Conservation (phyloP, 805 yeast genomes). For the Priceomyces medius region DNA sequence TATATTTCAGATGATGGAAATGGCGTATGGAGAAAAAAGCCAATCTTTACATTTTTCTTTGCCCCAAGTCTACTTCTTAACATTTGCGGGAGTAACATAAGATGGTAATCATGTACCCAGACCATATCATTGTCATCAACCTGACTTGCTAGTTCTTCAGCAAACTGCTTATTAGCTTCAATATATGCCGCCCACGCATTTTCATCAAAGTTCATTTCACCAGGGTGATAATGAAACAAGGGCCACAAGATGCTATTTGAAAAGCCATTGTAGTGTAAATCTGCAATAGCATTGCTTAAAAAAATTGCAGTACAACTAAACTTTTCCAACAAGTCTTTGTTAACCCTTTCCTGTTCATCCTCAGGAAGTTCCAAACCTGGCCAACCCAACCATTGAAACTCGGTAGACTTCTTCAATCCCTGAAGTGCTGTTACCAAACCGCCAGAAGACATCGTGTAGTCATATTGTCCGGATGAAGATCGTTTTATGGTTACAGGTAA, state of each 20-base stretch:
- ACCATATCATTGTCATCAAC: slow-evolving; percentile 82
- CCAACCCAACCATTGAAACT: slow-evolving; percentile 99
- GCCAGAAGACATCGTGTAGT: slow-evolving; percentile 92
- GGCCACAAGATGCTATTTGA: slow-evolving; percentile 97
- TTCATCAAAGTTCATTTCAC: slow-evolving; percentile 97
- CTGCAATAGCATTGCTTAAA: slow-evolving; percentile 85
- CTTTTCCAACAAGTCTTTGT: slow-evolving; percentile 65
- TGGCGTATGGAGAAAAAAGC: slow-evolving; percentile 95
- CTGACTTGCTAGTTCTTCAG: slow-evolving; percentile 64
- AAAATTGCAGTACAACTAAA: slow-evolving; percentile 91
- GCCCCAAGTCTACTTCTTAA: slow-evolving; percentile 60
- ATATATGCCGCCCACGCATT: slow-evolving; percentile 97
- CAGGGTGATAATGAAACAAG: slow-evolving; percentile 96
- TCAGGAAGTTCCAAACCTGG: slow-evolving; percentile 83
- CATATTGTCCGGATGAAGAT: slow-evolving; percentile 60
- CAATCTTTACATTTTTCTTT: slow-evolving; percentile 64
- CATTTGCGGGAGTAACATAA: slow-evolving; percentile 92
- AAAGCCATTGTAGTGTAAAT: slow-evolving; percentile 94
- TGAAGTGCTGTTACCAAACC: slow-evolving; percentile 95
- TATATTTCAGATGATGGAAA: slow-evolving; percentile 97
- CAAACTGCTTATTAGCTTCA: slow-evolving; percentile 85
- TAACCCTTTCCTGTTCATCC: slow-evolving; percentile 66
- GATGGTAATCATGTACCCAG: slow-evolving; percentile 98
- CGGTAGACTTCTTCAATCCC: slow-evolving; percentile 78
- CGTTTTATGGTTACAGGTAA: slow-evolving; percentile 90